These are phyloP conservation scores for Coffea canephora DNA, from an alignment of 257 asterid genomes.

Conservation along the genomic window DNA sequence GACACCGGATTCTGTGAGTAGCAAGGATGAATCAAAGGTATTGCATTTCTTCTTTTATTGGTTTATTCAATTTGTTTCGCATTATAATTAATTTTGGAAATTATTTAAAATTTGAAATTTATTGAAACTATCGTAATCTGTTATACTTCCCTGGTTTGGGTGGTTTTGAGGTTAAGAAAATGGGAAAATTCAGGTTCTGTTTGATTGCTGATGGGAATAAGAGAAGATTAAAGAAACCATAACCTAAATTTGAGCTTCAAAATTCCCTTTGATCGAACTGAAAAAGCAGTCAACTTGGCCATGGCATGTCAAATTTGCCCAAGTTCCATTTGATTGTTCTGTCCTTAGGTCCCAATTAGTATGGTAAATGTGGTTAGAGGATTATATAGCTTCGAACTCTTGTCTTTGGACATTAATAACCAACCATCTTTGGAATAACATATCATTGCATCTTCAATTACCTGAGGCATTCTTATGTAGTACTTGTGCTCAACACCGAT, in stretches of 20 bases:
- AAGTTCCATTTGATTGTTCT: not conserved
- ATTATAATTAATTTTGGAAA: constrained; percentile 14
- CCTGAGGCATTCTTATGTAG: no score
- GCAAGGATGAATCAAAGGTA: constrained; percentile 57
- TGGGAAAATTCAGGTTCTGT: not conserved
- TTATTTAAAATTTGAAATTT: not conserved
- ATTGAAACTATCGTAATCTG: not conserved
- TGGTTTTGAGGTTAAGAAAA: not conserved
- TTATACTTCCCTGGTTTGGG: not conserved
- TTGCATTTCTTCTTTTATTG: constrained; percentile 4
- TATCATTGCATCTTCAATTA: no score
- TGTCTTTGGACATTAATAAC: not conserved
- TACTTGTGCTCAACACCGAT: no score
- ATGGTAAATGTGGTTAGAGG: not conserved
- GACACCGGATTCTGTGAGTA: constrained; percentile 43
- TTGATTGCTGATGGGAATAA: not conserved
- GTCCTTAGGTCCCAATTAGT: not conserved
- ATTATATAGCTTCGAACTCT: not conserved
- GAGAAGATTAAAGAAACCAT: no score
- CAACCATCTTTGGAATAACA: not conserved
- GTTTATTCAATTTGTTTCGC: not conserved
- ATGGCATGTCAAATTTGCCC: not conserved
- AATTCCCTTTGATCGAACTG: not conserved
- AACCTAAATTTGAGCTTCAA: not conserved
- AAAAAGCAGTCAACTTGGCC: not conserved